These are phyloP conservation scores for Scortechinia acanthostroma DNA, from an alignment of 2,329 filamentous ascomycete genomes.

Conservation along the genomic window DNA sequence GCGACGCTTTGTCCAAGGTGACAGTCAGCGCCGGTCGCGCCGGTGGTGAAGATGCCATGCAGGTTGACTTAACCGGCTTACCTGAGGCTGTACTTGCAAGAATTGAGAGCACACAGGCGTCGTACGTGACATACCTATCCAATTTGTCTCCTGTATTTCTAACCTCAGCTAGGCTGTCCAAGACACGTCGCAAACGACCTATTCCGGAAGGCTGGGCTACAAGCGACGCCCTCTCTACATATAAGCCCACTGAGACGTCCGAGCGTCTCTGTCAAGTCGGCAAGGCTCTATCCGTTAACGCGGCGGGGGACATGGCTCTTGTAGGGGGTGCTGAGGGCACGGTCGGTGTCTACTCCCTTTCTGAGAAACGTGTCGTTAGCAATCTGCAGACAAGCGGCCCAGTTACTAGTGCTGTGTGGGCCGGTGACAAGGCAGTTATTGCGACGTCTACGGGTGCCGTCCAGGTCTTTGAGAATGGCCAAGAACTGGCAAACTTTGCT, in stretches of 20 bases:
- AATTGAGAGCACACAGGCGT: slow-evolving; percentile 74
- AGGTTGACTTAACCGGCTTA: slow-evolving; percentile 71
- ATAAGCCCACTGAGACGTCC: slow-evolving; percentile 30
- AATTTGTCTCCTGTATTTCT: too few relatives aligned
- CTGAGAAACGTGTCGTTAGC: slow-evolving; percentile 60
- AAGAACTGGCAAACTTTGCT: slow-evolving; percentile 62
- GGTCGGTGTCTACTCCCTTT: slow-evolving; percentile 69
- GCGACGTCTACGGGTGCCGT: slow-evolving; percentile 71
- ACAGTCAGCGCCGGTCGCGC: slow-evolving; percentile 53
- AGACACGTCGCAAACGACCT: slow-evolving; percentile 81
- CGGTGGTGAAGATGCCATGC: slow-evolving; percentile 76
- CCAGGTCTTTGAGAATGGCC: slow-evolving; percentile 71
- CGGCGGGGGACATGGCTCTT: slow-evolving; percentile 58
- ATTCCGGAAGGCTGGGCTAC: slow-evolving; percentile 81
- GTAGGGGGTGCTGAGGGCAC: slow-evolving; percentile 70
- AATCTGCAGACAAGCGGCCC: slow-evolving; percentile 60
- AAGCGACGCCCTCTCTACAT: slow-evolving; percentile 52
- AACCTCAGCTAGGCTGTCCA: slow-evolving; percentile 58
- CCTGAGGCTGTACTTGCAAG: slow-evolving; percentile 64
- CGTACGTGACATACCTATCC: slow-evolving; percentile 42
- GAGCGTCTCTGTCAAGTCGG: slow-evolving; percentile 37
- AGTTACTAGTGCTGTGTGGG: slow-evolving; percentile 61
- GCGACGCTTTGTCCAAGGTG: slow-evolving; percentile 79
- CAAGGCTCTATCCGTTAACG: slow-evolving; percentile 37
- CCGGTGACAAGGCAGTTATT: slow-evolving; percentile 62